Evolutionary conservation across 1,284 basidiomycete species (phyloP), one percentile per base, ranked within the genome.

Genomic region (Ganoderma leucocontextum): DNA sequence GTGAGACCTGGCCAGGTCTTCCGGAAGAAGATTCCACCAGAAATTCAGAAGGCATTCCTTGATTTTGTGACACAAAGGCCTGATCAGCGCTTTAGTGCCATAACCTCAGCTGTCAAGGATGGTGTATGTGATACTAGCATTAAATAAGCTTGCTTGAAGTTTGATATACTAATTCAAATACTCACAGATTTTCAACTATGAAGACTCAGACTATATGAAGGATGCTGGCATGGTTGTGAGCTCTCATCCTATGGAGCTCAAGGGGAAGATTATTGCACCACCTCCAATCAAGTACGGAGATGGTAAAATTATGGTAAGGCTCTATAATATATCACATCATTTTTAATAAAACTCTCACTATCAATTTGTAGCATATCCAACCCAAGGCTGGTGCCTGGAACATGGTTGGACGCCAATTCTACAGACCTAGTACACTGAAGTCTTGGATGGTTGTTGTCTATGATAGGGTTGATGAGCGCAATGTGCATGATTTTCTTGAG

Each of bases 1-100:
- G 76, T 88, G 5, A 68, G 78, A 35, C 75, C 77, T 0, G 84
- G 84, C 0, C 86, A 88, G 67, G 72, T 86, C 4, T 85, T 80
- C 75, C 82, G 80, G 71, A 81, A 83, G 60, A 80, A 80, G 55
- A 69, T 87, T 0, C 80, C 83, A 0, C 78, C 82, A 0, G 75
- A 81, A 0, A 72, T 81, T 9, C 67, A 68, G 55, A 58, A 29
- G 22, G 42, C 4, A 10, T 63, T 68, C 47, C 63, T 68, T 2
- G 53, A 58, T n/a, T 68, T 65, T 36, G 42, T 63, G n/a, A 68
- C 63, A 33, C 60, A 65, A 53, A 62, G 42, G 38, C 67, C 67
- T 12, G 38, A 49, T 22, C 35, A 62, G 15, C 67, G 63, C n/a
- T 49, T 64, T 17, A 25, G 10, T 6, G 63, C 57, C 1, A 64